Evolutionary conservation across 148 eudicot species (phyloP).

Genomic region (Camellia japonica): DNA sequence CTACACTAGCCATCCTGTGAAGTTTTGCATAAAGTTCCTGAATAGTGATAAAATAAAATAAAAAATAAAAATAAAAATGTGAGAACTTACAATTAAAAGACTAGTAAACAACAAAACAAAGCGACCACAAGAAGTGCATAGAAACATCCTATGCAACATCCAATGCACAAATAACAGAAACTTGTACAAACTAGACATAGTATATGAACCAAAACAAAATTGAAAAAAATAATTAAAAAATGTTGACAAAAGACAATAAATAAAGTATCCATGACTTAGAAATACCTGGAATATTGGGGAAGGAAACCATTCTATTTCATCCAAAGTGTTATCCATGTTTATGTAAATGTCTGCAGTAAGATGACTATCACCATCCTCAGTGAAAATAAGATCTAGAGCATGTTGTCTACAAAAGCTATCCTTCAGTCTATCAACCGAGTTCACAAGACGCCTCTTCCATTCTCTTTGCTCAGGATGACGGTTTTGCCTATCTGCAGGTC

Average conservation of each 20-base stretch:
- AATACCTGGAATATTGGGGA: conserved; percentile 91
- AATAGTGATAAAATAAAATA: conserved; percentile 10
- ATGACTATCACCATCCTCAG: conserved; percentile 90
- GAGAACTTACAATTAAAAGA: background rate
- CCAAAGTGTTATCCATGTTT: conserved; percentile 72
- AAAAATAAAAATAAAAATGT: background rate
- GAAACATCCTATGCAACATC: background rate
- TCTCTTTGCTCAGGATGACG: conserved; percentile 95
- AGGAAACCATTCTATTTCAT: conserved; percentile 88
- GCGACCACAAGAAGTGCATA: background rate
- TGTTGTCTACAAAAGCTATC: conserved; percentile 92
- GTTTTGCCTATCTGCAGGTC: conserved; percentile 65
- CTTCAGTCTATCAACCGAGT: conserved; percentile 80
- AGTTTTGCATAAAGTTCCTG: conserved; percentile 91
- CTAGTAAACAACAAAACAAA: background rate
- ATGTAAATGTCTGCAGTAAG: conserved; percentile 87
- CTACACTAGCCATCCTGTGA: conserved; percentile 74
- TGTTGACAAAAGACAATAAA: background rate
- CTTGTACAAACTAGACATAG: background rate
- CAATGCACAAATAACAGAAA: background rate
- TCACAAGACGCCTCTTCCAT: conserved; percentile 86
- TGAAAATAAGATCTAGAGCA: conserved; percentile 89
- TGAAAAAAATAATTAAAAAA: background rate
- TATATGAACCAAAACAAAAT: background rate
- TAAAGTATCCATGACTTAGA: conserved; percentile 5